phyloP scores from a whole-genome alignment of 306 rosid species.

The Glycine soja region DNA sequence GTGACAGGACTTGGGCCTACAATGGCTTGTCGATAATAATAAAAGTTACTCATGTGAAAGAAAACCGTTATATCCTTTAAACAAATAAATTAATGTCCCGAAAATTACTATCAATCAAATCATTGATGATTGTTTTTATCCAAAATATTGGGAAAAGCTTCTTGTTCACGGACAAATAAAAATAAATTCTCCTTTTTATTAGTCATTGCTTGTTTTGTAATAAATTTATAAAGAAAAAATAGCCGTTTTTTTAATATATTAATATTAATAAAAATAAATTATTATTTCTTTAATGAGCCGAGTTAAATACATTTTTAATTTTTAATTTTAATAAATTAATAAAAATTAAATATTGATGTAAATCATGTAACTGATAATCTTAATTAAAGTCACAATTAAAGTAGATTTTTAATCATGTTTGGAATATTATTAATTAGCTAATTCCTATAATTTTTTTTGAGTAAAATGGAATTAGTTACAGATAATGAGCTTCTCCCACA shows the following conservation, averaged over 20 bases:
- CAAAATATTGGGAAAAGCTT: background rate
- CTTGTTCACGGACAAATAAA: background rate
- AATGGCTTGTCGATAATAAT: background rate
- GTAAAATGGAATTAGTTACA: too few species aligned
- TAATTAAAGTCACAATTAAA: too few species aligned
- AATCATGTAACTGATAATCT: too few species aligned
- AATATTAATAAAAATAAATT: background rate
- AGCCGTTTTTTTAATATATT: too few species aligned
- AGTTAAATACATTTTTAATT: background rate
- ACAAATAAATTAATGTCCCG: background rate
- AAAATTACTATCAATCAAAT: constrained; percentile 7
- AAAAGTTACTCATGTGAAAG: background rate
- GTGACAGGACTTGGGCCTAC: constrained; percentile 6
- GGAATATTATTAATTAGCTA: too few species aligned
- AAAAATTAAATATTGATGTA: background rate
- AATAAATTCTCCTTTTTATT: too few species aligned
- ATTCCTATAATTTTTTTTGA: too few species aligned
- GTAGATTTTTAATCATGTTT: too few species aligned
- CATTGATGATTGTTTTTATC: background rate
- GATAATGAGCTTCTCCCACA: too few species aligned
- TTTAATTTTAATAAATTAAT: background rate
- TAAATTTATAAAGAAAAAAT: too few species aligned
- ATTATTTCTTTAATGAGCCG: background rate
- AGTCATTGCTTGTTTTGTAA: background rate
- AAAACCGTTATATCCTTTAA: background rate